Evolutionary conservation across 306 rosid genomes (phyloP).

Genomic region (Echinosophora koreensis): DNA sequence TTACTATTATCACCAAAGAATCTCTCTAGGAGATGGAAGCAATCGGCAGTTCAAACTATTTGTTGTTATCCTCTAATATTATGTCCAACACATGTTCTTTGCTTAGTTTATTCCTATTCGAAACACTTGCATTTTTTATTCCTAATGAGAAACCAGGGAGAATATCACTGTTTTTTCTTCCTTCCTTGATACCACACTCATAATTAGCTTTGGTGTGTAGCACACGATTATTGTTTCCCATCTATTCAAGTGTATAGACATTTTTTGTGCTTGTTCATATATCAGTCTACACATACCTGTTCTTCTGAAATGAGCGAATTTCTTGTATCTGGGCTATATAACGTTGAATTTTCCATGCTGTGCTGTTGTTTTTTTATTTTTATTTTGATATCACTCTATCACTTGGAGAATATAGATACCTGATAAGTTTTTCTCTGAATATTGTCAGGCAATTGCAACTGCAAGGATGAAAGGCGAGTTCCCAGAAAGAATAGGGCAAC

Average conservation of each 20-base stretch:
- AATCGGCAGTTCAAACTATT: conserved; percentile 9
- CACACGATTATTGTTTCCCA: not conserved
- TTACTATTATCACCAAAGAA: conserved; percentile 2
- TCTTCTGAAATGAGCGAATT: conserved; percentile 13
- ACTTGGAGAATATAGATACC: conserved; percentile 24
- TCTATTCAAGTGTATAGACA: not conserved
- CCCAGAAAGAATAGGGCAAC: conserved; percentile 94
- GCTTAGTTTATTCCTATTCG: conserved; percentile 18
- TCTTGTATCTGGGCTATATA: not conserved
- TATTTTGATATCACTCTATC: conserved; percentile 15
- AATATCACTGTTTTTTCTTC: conserved; percentile 5
- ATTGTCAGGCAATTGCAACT: conserved; percentile 80
- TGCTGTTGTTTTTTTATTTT: conserved; percentile 8
- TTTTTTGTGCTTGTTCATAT: conserved; percentile 1
- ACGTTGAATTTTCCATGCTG: conserved; percentile 11
- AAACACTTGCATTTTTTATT: conserved; percentile 12
- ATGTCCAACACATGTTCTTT: not conserved
- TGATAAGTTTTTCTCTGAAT: conserved; percentile 38
- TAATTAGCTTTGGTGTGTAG: conserved; percentile 23
- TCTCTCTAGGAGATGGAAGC: conserved; percentile 6
- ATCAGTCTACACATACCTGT: conserved; percentile 5
- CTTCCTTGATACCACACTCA: conserved; percentile 24
- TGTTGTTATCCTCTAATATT: conserved; percentile 22
- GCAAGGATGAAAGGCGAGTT: conserved; percentile 94
- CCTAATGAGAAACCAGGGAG: conserved; percentile 10